Percentiles rank a stretch among this genome's conserved stretches.
Conservation (phyloP, 768 basidiomycete genomes). For the Serendipita sp. region DNA sequence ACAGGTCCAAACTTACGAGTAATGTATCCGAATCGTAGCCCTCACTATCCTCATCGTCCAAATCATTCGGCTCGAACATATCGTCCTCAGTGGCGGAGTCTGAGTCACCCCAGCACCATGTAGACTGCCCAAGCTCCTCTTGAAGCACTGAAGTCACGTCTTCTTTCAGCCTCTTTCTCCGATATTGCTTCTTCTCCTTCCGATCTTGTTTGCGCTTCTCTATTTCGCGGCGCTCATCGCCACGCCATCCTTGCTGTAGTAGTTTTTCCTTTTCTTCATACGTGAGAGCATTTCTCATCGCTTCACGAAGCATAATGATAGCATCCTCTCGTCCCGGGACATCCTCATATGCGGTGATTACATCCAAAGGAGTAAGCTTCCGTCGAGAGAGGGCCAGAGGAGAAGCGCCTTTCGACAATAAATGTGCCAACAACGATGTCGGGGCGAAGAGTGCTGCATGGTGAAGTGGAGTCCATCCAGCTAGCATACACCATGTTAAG, state of each 20-base stretch:
- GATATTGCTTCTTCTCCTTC: constrained; percentile 42
- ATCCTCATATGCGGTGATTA: constrained; percentile 69
- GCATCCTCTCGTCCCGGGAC: constrained; percentile 75
- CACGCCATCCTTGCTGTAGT: constrained; percentile 50
- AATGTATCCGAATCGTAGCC: constrained; percentile 6
- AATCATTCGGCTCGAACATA: constrained; percentile 27
- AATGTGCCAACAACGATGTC: constrained; percentile 77
- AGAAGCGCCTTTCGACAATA: constrained; percentile 85
- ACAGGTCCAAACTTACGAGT: neutral
- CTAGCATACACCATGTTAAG: constrained; percentile 24
- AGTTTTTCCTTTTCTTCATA: constrained; percentile 11
- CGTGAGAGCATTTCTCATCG: constrained; percentile 49
- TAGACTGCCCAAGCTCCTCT: constrained; percentile 21
- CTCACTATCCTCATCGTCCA: constrained; percentile 17
- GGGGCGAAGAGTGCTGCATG: constrained; percentile 80
- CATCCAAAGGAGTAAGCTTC: constrained; percentile 74
- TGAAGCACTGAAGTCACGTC: constrained; percentile 41
- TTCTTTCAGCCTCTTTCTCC: constrained; percentile 42
- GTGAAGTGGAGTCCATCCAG: constrained; percentile 90
- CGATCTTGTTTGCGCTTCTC: constrained; percentile 38
- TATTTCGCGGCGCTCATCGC: constrained; percentile 47
- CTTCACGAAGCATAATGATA: constrained; percentile 71
- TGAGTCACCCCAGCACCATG: constrained; percentile 48
- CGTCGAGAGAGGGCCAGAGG: constrained; percentile 60
- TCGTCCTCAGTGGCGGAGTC: constrained; percentile 5